These are phyloP conservation scores for Orbilia javanica DNA, from an alignment of 2,329 filamentous ascomycete genomes.

Conservation along the genomic window DNA sequence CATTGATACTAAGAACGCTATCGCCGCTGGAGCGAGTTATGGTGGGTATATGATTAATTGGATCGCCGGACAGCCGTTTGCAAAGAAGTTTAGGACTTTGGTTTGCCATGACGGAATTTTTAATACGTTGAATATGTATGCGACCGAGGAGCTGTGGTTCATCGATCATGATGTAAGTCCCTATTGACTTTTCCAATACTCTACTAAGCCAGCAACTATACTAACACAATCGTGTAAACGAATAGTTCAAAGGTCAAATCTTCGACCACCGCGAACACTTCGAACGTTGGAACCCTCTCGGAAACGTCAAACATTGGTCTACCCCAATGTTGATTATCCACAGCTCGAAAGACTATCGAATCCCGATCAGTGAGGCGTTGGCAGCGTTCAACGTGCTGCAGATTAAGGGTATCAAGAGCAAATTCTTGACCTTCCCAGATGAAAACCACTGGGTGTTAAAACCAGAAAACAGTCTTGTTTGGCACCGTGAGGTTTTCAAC, in stretches of 20 bases:
- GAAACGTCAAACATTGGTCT: constrained; percentile 77
- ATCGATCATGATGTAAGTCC: constrained; percentile 75
- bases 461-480: constrained; percentile 88
- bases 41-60: constrained; percentile 87
- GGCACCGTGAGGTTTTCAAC: constrained; percentile 86
- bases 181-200: background rate
- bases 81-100: constrained; percentile 85
- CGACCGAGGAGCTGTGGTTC: constrained; percentile 78
- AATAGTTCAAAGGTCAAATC: constrained; percentile 68
- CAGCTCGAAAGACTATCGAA: constrained; percentile 87
- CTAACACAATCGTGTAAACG: constrained; percentile 26
- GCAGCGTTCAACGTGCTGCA: constrained; percentile 89
- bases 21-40: constrained; percentile 81
- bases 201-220: constrained; percentile 62
- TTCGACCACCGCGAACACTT: constrained; percentile 74
- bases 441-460: constrained; percentile 88
- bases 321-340: constrained; percentile 93
- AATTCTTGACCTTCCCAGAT: constrained; percentile 83
- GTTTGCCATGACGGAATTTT: constrained; percentile 91
- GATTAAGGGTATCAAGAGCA: constrained; percentile 78
- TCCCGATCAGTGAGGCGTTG: constrained; percentile 86
- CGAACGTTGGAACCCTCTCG: constrained; percentile 77
- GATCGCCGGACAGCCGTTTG: constrained; percentile 88
- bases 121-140: constrained; percentile 75
- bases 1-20: constrained; percentile 76